Base-by-base conservation (phyloP, 1,284 basidiomycete genomes). In the Ustilago trichophora region DNA sequence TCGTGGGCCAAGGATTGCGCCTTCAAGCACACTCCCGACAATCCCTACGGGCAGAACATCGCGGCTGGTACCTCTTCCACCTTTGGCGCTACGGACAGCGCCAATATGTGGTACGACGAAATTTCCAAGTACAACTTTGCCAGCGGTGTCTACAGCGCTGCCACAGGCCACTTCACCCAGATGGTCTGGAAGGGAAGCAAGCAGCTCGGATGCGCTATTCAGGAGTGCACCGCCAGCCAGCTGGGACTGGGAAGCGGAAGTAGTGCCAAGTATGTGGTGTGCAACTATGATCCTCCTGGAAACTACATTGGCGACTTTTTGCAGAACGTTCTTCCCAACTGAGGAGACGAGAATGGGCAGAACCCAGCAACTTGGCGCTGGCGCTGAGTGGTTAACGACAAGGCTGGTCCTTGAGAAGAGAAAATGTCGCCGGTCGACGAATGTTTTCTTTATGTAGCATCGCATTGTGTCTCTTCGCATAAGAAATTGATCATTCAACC, bases 101-200 rank as follows among this genome's bases (percentile, higher is more conserved):
- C 36, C 27, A 45, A 41, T 13, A 33, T 56, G 43, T 74, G 72
- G 72, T 72, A 71, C 54, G 46, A 60, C 36, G 72, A 74, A 19
- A 27, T 41, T 16, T 18, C 29, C n/a, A 33, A 42, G 15, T 74
- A 74, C 60, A 51, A 68, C 32, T 73, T 50, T 38, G 37, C n/a
- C 9, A 22, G 27, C 11, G 52, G 45, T 2, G 27, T 12, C 11
- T 74, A 72, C 47, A 53, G 53, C 40, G 59, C 55, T 37, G 46
- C 51, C 4, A 71, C 72, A 15, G 72, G 72, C 0, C 72, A 74
- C 37, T 74, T 74, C 29, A 72, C 69, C 2, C 72, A 74, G 55
- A 59, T 74, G 52, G 60, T 74, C 0, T 74, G 72, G 72, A 62
- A 62, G 53, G 27, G 22, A 8, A 54, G 33, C 16, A 50, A 25